Base-by-base conservation (phyloP, 179 eudicot genomes). In the Carnegiea gigantea region DNA sequence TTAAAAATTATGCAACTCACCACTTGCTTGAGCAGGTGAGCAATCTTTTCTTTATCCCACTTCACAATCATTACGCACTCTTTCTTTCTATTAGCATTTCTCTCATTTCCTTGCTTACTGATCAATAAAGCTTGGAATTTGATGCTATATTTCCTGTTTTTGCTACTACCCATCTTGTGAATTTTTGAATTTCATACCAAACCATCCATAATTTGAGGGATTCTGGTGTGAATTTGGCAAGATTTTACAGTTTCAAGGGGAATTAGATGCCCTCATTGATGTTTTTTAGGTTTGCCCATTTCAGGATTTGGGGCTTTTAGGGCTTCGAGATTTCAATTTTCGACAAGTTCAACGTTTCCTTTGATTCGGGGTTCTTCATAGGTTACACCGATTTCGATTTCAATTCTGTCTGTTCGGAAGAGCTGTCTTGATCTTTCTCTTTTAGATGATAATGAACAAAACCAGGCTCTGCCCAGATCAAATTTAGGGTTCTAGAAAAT, bases 11-110 rank as follows among this genome's bases (percentile, higher is more conserved):
- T 83, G 83, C 81, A 87, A 81, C 84, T 88, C 89, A 87, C 87
- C 85, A 80, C 72, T 86, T 83, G 91, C 89, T 88, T 87, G 85
- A 80, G 89, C 92, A 89, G 90, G 93, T 90, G 76, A 88, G 76
- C 88, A 85, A 87, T 71, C 76, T 51, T 43, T 83, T 72, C 1
- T 85, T 80, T 80, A 40, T 76, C 81, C 62, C 20, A 82, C 75
- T 81, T 38, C 48, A 64, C 53, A 78, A 75, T 68, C 77, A 83
- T 76, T 83, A 79, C 80, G 40, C 79, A 33, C 65, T 74, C 36
- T 9, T 18, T 78, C 13, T 36, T 15, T 65, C 11, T 21, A 5
- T 17, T 51, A 40, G n/a, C 14, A 40, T 24, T 54, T 30, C 73
- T 38, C 33, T 43, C 49, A 75, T 53, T 76, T 10, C 44, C 43